Evolutionary conservation across 768 basidiomycete genomes (phyloP).

Genomic region (Tephrocybe sp.): DNA sequence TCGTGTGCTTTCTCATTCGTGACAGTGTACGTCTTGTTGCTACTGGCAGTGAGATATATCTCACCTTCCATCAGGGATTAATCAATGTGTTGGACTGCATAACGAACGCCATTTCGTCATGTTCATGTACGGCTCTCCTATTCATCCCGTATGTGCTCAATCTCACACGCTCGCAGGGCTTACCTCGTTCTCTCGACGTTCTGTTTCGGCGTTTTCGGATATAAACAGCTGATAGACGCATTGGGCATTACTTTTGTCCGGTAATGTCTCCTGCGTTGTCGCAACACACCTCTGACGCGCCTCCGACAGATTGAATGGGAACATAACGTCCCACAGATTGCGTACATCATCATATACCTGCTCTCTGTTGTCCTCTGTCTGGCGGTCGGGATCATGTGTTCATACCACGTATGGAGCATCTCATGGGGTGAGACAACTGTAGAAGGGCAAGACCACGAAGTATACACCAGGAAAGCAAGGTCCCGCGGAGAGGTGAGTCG

Average conservation of each 20-base stretch:
- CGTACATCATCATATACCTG: slow-evolving; percentile 76
- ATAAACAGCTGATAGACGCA: slow-evolving; percentile 53
- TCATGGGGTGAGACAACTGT: slow-evolving; percentile 82
- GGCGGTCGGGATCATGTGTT: slow-evolving; percentile 70
- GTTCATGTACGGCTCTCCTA: slow-evolving; percentile 71
- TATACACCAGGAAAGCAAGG: slow-evolving; percentile 71
- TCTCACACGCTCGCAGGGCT: slow-evolving; percentile 46
- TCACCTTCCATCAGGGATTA: slow-evolving; percentile 66
- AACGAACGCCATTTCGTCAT: slow-evolving; percentile 96
- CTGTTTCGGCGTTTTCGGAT: slow-evolving; percentile 65
- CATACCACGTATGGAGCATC: slow-evolving; percentile 74
- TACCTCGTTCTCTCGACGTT: slow-evolving; percentile 78
- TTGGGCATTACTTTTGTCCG: slow-evolving; percentile 48
- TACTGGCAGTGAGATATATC: background rate
- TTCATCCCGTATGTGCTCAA: background rate
- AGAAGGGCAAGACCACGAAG: slow-evolving; percentile 84
- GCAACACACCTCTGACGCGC: background rate
- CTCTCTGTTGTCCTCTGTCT: slow-evolving; percentile 74
- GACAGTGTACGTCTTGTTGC: slow-evolving; percentile 32
- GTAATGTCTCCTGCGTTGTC: slow-evolving; percentile 29
- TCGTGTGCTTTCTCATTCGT: slow-evolving; percentile 1
- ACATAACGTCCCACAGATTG: slow-evolving; percentile 62
- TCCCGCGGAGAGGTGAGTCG: slow-evolving; percentile 63
- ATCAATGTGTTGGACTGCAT: slow-evolving; percentile 94
- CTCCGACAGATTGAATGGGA: slow-evolving; percentile 46